A percentile compares a stretch with the other conserved stretches of the same genome.
Evolutionary conservation across 1,139 yeast species (phyloP).

Genomic region (Sugiyamaella grinbergsii): DNA sequence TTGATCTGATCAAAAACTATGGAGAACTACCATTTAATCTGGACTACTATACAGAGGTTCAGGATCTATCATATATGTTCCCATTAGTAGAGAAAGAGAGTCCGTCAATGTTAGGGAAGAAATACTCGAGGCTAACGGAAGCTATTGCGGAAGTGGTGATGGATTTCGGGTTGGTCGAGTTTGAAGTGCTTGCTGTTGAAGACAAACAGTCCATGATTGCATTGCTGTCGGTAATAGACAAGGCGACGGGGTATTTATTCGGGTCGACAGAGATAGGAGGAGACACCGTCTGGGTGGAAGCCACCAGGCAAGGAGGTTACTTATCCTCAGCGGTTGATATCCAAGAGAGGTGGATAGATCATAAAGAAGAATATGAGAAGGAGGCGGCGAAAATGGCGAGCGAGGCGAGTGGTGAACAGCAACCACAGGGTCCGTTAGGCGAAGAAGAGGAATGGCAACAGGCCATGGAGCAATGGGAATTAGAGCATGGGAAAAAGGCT

Average conservation of each 20-base stretch:
- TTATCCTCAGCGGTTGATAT: conserved; percentile 62
- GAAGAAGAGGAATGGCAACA: conserved; percentile 75
- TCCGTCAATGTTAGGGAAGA: conserved; percentile 58
- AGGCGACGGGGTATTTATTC: conserved; percentile 89
- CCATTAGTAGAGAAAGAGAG: conserved; percentile 75
- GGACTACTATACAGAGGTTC: conserved; percentile 90
- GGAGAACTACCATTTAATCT: conserved; percentile 63
- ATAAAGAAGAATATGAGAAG: conserved; percentile 73
- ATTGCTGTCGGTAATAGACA: conserved; percentile 73
- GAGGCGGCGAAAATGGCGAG: conserved; percentile 58
- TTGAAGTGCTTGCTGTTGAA: conserved; percentile 87
- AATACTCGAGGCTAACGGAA: conserved; percentile 70
- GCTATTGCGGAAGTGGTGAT: conserved; percentile 80
- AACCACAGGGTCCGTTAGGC: conserved; percentile 38
- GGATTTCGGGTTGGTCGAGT: conserved; percentile 84
- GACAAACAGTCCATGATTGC: conserved; percentile 90
- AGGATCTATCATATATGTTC: conserved; percentile 67
- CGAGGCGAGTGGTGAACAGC: conserved; percentile 64
- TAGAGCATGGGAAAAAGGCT: conserved; percentile 32
- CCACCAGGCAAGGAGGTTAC: conserved; percentile 74
- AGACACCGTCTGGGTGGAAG: conserved; percentile 95
- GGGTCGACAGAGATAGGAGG: conserved; percentile 95
- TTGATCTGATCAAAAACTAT: conserved; percentile 75
- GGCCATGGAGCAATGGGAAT: conserved; percentile 68
- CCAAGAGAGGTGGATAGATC: conserved; percentile 95